Base-by-base conservation (phyloP, 2,329 filamentous ascomycete species). In the Dendrostoma leiphaemia region DNA sequence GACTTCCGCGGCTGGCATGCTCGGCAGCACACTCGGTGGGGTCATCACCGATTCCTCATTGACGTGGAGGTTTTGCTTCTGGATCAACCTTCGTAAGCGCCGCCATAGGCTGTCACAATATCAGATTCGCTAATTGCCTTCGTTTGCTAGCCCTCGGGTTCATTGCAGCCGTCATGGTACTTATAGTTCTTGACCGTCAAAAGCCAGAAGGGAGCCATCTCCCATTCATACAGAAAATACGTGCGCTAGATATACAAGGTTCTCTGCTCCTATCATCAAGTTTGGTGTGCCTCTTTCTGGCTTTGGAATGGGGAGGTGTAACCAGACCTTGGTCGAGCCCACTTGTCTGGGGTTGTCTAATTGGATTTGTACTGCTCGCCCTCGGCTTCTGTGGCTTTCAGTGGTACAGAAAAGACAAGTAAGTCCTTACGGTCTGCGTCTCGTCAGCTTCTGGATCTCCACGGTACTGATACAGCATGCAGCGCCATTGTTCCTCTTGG, bases 61-160 rank as follows among this genome's bases (percentile, higher is more conserved):
- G 45, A 54, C 51, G 2, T 54, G 51, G 51, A 34, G 51, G 15
- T 54, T 54, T 12, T 54, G 51, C 17, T 54, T 54, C n/a, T 55
- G 51, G 51, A 54, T 50, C 19, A 54, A 54, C 40, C 46, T 54
- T 19, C 51, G 53, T 55, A 23, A 43, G 53, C 46, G 9, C 10
- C 13, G 9, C n/a, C 7, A 4, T 23, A n/a, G n/a, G n/a, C n/a
- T n/a, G n/a, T n/a, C n/a, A n/a, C 4, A 17, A 28, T 6, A n/a
- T 6, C 12, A 44, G 13, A 7, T 7, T 1, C 24, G 6, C 2
- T 13, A 17, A n/a, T 44, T 10, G 28, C 6, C n/a, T 24, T 24
- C 9, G 2, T 2, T 4, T 3, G 34, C 3, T 8, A 54, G 51
- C 51, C 17, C 40, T 54, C 26, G 48, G 46, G 17, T 41, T 43